A percentile compares a stretch with the other conserved stretches of the same genome.
These are phyloP conservation scores for Cystobasidium tubakii DNA, from an alignment of 768 basidiomycete genomes.

Conservation along the genomic window DNA sequence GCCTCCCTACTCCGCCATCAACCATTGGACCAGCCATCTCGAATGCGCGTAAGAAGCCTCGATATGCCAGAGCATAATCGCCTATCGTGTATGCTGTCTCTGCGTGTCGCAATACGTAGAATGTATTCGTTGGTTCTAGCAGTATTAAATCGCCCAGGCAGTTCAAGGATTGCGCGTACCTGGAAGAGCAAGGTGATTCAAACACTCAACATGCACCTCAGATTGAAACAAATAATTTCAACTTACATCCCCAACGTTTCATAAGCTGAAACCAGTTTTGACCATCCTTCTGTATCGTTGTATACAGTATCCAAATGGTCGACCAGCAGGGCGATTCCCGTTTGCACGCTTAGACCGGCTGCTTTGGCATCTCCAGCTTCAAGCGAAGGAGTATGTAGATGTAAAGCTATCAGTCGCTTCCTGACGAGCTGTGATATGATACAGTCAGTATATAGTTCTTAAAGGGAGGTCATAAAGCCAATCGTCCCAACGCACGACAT, in stretches of 20 bases:
- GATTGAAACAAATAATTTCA: too few relatives aligned
- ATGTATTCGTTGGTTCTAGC: slow-evolving; percentile 77
- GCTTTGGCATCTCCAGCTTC: neutral
- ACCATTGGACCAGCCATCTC: slow-evolving; percentile 59
- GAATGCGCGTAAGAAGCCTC: slow-evolving; percentile 68
- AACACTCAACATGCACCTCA: neutral
- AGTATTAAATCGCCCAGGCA: slow-evolving; percentile 74
- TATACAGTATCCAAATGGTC: slow-evolving; percentile 79
- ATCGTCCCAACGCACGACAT: slow-evolving; percentile 57
- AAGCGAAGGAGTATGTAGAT: slow-evolving; percentile 52
- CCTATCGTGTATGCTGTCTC: slow-evolving; percentile 78
- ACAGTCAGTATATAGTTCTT: neutral
- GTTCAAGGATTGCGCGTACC: slow-evolving; percentile 67
- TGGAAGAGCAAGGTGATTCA: slow-evolving; percentile 45
- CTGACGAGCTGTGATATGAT: slow-evolving; percentile 57
- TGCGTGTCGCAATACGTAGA: slow-evolving; percentile 73
- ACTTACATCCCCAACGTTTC: slow-evolving; percentile 67
- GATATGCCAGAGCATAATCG: slow-evolving; percentile 68
- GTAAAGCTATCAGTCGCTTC: slow-evolving; percentile 74
- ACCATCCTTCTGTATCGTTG: slow-evolving; percentile 79
- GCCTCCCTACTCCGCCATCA: slow-evolving; percentile 35
- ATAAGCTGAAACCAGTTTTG: slow-evolving; percentile 76
- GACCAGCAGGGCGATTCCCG: slow-evolving; percentile 65
- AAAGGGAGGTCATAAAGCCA: neutral
- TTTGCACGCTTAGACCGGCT: slow-evolving; percentile 58